phyloP scores from a whole-genome alignment of 805 yeast species.

The Spathaspora sp. region DNA sequence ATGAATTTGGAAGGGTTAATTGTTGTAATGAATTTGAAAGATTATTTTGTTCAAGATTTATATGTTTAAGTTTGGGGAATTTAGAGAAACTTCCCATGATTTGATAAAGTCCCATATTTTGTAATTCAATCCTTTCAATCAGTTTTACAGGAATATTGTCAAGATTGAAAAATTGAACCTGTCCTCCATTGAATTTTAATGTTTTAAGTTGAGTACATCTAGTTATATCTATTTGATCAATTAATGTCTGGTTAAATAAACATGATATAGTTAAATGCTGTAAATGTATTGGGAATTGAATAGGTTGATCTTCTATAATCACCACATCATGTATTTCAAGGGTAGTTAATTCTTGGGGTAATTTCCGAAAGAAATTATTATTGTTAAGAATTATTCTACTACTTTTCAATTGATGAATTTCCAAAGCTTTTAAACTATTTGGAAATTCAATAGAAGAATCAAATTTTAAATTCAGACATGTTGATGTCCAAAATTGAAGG shows the following conservation, averaged over 20 bases:
- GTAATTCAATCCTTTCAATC: neutral
- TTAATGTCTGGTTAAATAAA: neutral
- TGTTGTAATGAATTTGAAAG: neutral
- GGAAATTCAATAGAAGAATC: neutral
- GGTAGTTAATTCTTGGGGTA: neutral
- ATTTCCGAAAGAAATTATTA: neutral
- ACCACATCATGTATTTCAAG: neutral
- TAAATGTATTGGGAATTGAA: neutral
- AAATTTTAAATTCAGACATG: slow-evolving; percentile 1
- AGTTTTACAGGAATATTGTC: neutral
- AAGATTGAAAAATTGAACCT: neutral
- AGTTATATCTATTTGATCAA: neutral
- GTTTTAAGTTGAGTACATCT: neutral
- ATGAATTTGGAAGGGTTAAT: neutral
- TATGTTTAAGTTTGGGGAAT: neutral
- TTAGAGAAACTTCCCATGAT: neutral
- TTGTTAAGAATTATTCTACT: neutral
- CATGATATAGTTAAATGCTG: neutral
- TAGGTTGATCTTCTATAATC: neutral
- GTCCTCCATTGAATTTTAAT: neutral
- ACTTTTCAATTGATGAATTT: neutral
- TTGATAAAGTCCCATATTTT: neutral
- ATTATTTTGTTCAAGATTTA: slow-evolving; percentile 1
- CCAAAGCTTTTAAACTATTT: neutral
- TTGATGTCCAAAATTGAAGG: neutral